Conservation (phyloP, 345 rosid species). For the Linum usitatissimum region DNA sequence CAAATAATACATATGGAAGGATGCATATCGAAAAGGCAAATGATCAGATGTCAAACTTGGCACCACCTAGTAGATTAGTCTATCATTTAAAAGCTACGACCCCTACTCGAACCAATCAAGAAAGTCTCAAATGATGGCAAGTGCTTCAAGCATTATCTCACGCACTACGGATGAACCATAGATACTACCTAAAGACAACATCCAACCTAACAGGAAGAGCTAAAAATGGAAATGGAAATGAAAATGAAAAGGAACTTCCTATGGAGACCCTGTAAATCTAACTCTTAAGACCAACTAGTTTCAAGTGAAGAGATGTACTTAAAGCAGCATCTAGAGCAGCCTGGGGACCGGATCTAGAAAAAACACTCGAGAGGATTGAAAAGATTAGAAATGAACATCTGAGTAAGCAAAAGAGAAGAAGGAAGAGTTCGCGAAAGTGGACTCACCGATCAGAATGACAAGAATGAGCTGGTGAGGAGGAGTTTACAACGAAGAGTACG, state of each 20-base stretch:
- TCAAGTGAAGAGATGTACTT: background rate
- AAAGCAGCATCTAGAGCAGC: conserved; percentile 1
- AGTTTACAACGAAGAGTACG: conserved; percentile 44
- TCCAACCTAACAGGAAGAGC: background rate
- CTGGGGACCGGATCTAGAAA: conserved; percentile 13
- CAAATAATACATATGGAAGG: background rate
- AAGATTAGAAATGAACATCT: background rate
- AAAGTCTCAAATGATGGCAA: background rate
- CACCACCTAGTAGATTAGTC: no score
- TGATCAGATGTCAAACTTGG: background rate
- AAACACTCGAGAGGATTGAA: background rate
- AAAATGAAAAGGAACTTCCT: background rate
- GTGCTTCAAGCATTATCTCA: background rate
- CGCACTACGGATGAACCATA: background rate
- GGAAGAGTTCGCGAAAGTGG: conserved; percentile 3
- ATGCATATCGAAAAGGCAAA: background rate
- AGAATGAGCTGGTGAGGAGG: conserved; percentile 34
- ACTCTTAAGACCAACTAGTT: background rate
- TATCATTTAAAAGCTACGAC: background rate
- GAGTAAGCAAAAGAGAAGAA: background rate
- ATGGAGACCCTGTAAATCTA: background rate
- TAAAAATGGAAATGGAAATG: background rate
- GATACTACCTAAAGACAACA: background rate
- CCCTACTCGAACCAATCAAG: background rate
- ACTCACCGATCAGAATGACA: conserved; percentile 41